These are phyloP conservation scores for Entomortierella parvispora DNA, from an alignment of 192 early-diverging fungal species.

Conservation along the genomic window DNA sequence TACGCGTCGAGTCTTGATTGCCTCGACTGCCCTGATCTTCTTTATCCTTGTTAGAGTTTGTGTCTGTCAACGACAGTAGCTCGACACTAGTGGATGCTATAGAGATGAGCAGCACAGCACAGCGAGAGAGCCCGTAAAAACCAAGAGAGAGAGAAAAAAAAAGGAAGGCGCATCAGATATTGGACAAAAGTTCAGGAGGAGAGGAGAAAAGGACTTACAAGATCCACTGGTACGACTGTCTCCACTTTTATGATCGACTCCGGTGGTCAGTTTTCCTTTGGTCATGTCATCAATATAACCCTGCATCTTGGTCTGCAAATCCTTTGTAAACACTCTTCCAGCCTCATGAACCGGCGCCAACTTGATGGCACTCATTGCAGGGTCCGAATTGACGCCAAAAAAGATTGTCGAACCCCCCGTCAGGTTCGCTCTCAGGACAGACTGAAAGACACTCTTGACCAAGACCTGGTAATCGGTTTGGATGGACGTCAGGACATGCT, in stretches of 20 bases:
- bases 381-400: slow-evolving; percentile 44
- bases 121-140: too few species aligned
- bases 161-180: background rate
- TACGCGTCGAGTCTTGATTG: background rate
- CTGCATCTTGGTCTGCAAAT: slow-evolving; percentile 35
- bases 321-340: slow-evolving; percentile 28
- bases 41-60: background rate
- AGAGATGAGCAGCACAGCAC: too few species aligned
- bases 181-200: background rate
- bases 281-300: slow-evolving; percentile 42
- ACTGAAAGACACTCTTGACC: slow-evolving; percentile 32
- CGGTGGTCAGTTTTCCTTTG: slow-evolving; percentile 39
- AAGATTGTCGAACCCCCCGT: slow-evolving; percentile 38
- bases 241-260: slow-evolving; percentile 52
- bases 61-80: slow-evolving; percentile 17
- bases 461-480: slow-evolving; percentile 45
- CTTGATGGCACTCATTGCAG: slow-evolving; percentile 32
- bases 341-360: slow-evolving; percentile 49
- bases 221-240: slow-evolving; percentile 28
- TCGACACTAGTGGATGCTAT: slow-evolving; percentile 36
- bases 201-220: slow-evolving; percentile 16
- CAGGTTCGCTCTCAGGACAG: slow-evolving; percentile 33
- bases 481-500: slow-evolving; percentile 41
- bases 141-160: background rate
- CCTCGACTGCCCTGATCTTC: background rate